phyloP scores from a whole-genome alignment of 306 rosid species.

The Medicago arabica region DNA sequence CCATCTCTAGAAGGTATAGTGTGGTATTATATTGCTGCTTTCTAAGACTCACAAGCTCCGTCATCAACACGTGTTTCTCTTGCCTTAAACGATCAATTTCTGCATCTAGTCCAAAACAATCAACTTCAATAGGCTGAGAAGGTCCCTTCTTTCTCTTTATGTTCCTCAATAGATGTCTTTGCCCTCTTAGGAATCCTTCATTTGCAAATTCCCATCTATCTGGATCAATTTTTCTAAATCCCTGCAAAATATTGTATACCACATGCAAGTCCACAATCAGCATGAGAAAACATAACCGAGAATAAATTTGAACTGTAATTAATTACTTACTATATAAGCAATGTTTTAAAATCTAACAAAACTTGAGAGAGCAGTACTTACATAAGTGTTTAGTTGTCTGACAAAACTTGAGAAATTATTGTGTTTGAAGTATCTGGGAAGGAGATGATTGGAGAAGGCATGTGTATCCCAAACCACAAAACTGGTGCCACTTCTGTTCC shows the following conservation, averaged over 20 bases:
- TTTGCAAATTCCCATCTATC: slow-evolving; percentile 89
- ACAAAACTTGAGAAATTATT: slow-evolving; percentile 92
- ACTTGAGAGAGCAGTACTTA: slow-evolving; percentile 55
- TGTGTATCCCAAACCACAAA: slow-evolving; percentile 88
- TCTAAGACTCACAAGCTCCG: slow-evolving; percentile 78
- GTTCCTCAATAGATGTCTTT: slow-evolving; percentile 66
- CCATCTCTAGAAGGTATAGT: slow-evolving; percentile 66
- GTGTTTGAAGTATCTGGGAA: slow-evolving; percentile 86
- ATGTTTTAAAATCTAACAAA: too few relatives aligned
- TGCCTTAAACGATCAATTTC: slow-evolving; percentile 68
- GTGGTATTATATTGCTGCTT: slow-evolving; percentile 72
- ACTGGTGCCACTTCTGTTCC: slow-evolving; percentile 74
- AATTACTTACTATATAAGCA: too few relatives aligned
- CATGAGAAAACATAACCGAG: slow-evolving; percentile 4
- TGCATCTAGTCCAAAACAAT: slow-evolving; percentile 56
- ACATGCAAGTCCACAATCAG: slow-evolving; percentile 15
- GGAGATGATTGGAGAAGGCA: slow-evolving; percentile 61
- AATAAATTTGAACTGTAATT: not conserved
- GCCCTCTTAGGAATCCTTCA: slow-evolving; percentile 76
- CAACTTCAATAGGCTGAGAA: slow-evolving; percentile 55
- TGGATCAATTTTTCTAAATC: slow-evolving; percentile 83
- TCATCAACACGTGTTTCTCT: slow-evolving; percentile 63
- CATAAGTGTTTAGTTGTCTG: slow-evolving; percentile 91
- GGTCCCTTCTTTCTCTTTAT: slow-evolving; percentile 69
- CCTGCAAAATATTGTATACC: slow-evolving; percentile 57